Evolutionary conservation across 2,329 filamentous ascomycete genomes (phyloP), one percentile per base, ranked within the genome.

Genomic region (Phoma sp.): DNA sequence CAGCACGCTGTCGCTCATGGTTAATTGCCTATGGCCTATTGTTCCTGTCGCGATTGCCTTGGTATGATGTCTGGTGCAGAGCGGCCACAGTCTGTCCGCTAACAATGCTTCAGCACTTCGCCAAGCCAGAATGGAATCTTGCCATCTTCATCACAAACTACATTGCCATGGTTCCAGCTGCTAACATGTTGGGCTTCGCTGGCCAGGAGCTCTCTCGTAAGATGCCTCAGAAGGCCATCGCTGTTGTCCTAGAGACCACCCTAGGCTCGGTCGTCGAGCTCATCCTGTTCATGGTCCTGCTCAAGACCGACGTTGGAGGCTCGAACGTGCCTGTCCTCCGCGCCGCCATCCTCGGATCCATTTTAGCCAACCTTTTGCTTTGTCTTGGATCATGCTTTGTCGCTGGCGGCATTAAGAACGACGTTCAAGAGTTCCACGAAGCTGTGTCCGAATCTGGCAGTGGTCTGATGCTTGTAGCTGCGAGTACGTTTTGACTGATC

Each of bases 311-410:
- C n/a, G 43, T 48, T 4, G 59, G 60, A 21, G 68, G 74, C 19
- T 65, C 72, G 10, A 77, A 77, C n/a, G 70, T 88, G 56, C 81
- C 83, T n/a, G 89, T 95, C 63, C 91, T 96, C 64, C 86, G 91
- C 69, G 90, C 90, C 48, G 91, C 92, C 24, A 93, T 96, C 51
- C 78, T 96, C 0, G 91, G 92, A 32, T 94, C 90, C 0, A 89
- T 96, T 39, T 75, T 96, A 31, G 91, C 92, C 12, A 96, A 92
- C 29, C 84, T 95, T 77, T 77, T 96, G 39, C 80, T 96, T 1
- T 96, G 91, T 64, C 76, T 96, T 24, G 92, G 92, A 0, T 69
- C 88, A 47, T 95, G 91, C 72, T 96, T 96, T 78, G 85, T 94
- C 58, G 83, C 87, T 21, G 90, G 90, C 36, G 91, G 92, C 8